A percentile compares a stretch with the other conserved stretches of the same genome.
Conservation (phyloP, 495 filamentous ascomycete genomes). For the Podospora pseudopauciseta region DNA sequence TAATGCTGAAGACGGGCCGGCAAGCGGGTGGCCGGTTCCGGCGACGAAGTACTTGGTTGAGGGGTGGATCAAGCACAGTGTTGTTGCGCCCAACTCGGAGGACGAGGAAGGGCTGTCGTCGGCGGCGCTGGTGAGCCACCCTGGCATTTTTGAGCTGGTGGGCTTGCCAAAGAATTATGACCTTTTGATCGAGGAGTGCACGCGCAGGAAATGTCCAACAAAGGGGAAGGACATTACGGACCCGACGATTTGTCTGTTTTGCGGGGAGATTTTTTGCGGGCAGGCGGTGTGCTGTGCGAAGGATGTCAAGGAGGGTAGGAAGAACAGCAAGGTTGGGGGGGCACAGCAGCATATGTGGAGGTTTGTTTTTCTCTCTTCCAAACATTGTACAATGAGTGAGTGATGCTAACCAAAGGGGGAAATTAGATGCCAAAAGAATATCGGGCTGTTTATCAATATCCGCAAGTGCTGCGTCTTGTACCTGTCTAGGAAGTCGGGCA, state of each 20-base stretch:
- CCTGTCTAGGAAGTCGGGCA: slow-evolving; percentile 74
- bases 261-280: slow-evolving; percentile 91
- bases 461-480: slow-evolving; percentile 89
- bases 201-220: slow-evolving; percentile 77
- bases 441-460: slow-evolving; percentile 93
- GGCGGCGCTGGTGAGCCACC: slow-evolving; percentile 65
- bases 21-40: slow-evolving; percentile 38
- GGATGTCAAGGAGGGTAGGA: slow-evolving; percentile 44
- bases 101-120: slow-evolving; percentile 20
- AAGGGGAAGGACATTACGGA: slow-evolving; percentile 88
- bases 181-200: slow-evolving; percentile 86
- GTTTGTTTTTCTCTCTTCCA: slow-evolving; percentile 39
- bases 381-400: not conserved
- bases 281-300: slow-evolving; percentile 88
- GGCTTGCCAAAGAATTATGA: slow-evolving; percentile 90
- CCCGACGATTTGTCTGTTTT: slow-evolving; percentile 89
- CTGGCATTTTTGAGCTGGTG: slow-evolving; percentile 88
- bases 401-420: too few species aligned
- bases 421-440: slow-evolving; percentile 75
- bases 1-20: slow-evolving; percentile 37
- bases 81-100: not conserved
- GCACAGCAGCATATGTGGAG: slow-evolving; percentile 84
- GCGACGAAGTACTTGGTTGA: slow-evolving; percentile 46
- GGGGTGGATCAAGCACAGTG: slow-evolving; percentile 76
- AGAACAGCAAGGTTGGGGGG: slow-evolving; percentile 58